Base-by-base conservation (phyloP, 2,329 filamentous ascomycete species). In the Sodiomyces alkalinus region DNA sequence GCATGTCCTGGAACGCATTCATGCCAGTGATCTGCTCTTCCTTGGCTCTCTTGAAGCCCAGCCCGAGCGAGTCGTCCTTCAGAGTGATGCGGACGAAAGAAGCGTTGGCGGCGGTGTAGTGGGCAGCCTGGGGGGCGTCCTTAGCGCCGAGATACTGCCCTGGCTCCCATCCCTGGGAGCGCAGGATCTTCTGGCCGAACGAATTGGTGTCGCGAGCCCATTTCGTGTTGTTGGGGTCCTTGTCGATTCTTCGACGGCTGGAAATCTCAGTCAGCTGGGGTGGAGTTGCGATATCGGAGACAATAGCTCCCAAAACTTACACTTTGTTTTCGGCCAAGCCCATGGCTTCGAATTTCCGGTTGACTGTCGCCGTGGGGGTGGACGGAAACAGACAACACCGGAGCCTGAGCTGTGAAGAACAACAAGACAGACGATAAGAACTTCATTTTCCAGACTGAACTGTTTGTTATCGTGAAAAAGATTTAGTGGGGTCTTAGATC, bases 161-260 rank as follows among this genome's bases (percentile, higher is more conserved):
- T 0, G 86, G 83, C 35, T 76, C 68, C 90, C 90, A 98, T 39
- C 90, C 90, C 45, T 94, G 85, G 11, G 78, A 65, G 27, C 76
- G 72, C 46, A 98, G 74, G 41, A 96, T 87, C 47, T 75, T 81
- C 51, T 93, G 86, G 41, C 90, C 90, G 51, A 90, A 96, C 30
- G 74, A 76, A 32, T 68, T 68, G 39, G 78, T 81, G 48, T 86
- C 78, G 44, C 77, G 75, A 32, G 78, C 75, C 90, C 90, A 98
- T 64, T 71, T 74, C 26, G 82, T 93, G 53, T 96, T 98, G 58
- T 96, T 94, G 6, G 90, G 90, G 55, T 98, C 90, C 49, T 79
- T 68, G 40, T 78, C 79, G 47, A 96, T 74, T 57, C 87, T 92
- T 26, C 64, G 64, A 41, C 47, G 52, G 36, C 50, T 56, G 28